These are phyloP conservation scores for Cryomyces antarcticus DNA, from an alignment of 495 filamentous ascomycete species.

Conservation along the genomic window DNA sequence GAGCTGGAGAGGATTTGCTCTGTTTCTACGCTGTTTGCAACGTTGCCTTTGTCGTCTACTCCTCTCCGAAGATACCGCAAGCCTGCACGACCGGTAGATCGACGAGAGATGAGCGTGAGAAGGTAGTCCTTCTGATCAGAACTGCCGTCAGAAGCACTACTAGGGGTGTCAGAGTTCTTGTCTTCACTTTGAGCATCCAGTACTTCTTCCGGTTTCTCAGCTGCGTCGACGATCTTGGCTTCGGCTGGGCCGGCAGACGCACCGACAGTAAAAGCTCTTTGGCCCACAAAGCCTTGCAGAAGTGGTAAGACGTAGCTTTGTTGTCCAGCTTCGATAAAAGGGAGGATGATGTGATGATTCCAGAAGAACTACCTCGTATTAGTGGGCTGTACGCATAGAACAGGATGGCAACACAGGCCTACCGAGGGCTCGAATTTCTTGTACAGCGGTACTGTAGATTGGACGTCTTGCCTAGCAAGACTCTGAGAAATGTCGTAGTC, in stretches of 20 bases:
- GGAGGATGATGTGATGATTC: constrained; percentile 57
- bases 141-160: neutral
- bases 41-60: constrained; percentile 67
- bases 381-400: neutral
- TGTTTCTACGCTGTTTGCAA: constrained; percentile 83
- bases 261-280: constrained; percentile 53
- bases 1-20: constrained; percentile 68
- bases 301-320: constrained; percentile 54
- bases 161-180: neutral
- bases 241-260: constrained; percentile 8
- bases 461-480: constrained; percentile 25
- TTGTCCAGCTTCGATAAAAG: constrained; percentile 52
- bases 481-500: constrained; percentile 72
- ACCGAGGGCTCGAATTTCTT: constrained; percentile 55
- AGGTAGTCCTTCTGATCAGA: constrained; percentile 25
- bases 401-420: constrained; percentile 7
- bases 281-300: constrained; percentile 89
- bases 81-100: constrained; percentile 67
- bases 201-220: constrained; percentile 4
- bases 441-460: constrained; percentile 36
- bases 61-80: constrained; percentile 83
- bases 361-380: constrained; percentile 49
- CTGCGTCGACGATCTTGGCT: constrained; percentile 11
- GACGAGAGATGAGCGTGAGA: constrained; percentile 70
- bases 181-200: constrained; percentile 1